Percentiles rank a stretch among this genome's conserved stretches.
Evolutionary conservation across 345 rosid species (phyloP).

Genomic region (Murraya paniculata): DNA sequence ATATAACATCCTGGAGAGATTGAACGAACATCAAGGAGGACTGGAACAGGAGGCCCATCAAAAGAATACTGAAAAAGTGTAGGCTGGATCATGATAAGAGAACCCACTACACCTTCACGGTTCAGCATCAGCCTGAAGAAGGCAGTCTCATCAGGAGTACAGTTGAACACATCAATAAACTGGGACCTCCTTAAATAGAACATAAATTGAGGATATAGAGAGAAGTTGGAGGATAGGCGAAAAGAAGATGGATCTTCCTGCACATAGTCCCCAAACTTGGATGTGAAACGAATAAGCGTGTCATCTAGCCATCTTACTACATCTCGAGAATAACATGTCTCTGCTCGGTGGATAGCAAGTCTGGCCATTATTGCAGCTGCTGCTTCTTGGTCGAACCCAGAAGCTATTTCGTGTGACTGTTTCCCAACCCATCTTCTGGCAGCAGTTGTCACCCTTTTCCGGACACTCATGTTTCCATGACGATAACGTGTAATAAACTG

Average conservation of each 20-base stretch:
- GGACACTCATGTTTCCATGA: constrained; percentile 58
- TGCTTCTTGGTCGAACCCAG: constrained; percentile 96
- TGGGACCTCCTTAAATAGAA: constrained; percentile 92
- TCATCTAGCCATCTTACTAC: constrained; percentile 93
- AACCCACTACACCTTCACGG: constrained; percentile 86
- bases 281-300: constrained; percentile 64
- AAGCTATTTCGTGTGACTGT: constrained; percentile 64
- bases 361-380: constrained; percentile 95
- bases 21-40: constrained; percentile 86
- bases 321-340: constrained; percentile 68
- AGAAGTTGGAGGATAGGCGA: constrained; percentile 79
- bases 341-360: constrained; percentile 77
- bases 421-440: constrained; percentile 94
- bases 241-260: constrained; percentile 93
- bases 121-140: constrained; percentile 85
- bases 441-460: constrained; percentile 85
- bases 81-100: constrained; percentile 94
- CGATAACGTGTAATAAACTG: constrained; percentile 86
- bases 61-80: constrained; percentile 86
- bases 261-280: constrained; percentile 86
- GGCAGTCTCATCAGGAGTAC: constrained; percentile 85
- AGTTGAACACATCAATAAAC: constrained; percentile 89
- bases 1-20: constrained; percentile 67
- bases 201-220: constrained; percentile 97
- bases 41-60: constrained; percentile 92